phyloP scores from a whole-genome alignment of 129 eudicot species.

The Tanacetum coccineum region DNA sequence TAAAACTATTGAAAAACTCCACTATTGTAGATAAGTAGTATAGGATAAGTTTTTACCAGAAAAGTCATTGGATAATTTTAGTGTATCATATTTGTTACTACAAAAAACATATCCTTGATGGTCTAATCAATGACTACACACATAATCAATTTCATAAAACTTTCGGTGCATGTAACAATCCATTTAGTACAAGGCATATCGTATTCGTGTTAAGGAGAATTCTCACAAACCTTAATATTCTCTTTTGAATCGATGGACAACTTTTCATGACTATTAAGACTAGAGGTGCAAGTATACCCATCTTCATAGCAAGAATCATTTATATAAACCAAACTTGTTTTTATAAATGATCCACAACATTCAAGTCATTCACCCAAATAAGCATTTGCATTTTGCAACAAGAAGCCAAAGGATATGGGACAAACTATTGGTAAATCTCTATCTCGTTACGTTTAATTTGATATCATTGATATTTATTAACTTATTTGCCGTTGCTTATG shows the following conservation, averaged over 20 bases:
- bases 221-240: slow-evolving; percentile 22
- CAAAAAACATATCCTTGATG: no score
- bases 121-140: no score
- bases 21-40: no score
- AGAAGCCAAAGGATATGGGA: slow-evolving; percentile 30
- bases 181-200: no score
- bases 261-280: slow-evolving; percentile 11
- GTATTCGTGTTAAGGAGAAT: no score
- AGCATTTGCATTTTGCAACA: slow-evolving; percentile 21
- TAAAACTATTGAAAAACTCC: no score
- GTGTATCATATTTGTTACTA: no score
- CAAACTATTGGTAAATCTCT: slow-evolving; percentile 33
- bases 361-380: slow-evolving; percentile 13
- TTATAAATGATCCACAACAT: slow-evolving; percentile 18
- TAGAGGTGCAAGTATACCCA: slow-evolving; percentile 27
- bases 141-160: no score
- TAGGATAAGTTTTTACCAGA: no score
- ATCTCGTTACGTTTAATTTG: background rate
- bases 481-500: background rate
- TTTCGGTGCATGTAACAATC: no score
- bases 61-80: no score
- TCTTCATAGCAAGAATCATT: slow-evolving; percentile 24
- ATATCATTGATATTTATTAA: background rate
- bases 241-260: slow-evolving; percentile 8
- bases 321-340: slow-evolving; percentile 19